These are phyloP conservation scores for Dactylellina cionopaga DNA, from an alignment of 2,329 filamentous ascomycete species.

Conservation along the genomic window DNA sequence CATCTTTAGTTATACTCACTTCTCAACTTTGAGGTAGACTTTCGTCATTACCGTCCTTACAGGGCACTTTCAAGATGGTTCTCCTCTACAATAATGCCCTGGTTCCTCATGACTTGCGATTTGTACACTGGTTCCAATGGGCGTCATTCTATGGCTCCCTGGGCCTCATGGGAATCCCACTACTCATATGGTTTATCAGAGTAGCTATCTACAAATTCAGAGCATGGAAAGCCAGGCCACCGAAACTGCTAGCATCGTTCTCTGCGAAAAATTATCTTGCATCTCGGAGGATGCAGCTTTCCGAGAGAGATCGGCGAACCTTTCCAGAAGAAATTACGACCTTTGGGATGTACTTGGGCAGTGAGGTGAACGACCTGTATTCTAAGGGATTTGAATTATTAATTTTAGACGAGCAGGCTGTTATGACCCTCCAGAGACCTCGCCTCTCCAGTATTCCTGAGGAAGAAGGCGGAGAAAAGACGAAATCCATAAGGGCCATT, in stretches of 20 bases:
- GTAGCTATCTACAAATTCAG: constrained; percentile 38
- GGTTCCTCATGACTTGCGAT: constrained; percentile 34
- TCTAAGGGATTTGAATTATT: constrained; percentile 43
- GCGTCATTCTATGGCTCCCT: constrained; percentile 45
- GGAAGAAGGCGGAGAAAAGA: constrained; percentile 2
- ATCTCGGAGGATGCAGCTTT: constrained; percentile 20
- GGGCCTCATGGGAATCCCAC: constrained; percentile 36
- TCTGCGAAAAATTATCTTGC: constrained; percentile 35
- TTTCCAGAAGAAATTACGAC: constrained; percentile 37
- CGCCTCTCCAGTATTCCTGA: constrained; percentile 45
- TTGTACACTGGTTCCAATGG: constrained; percentile 40
- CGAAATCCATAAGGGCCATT: constrained; percentile 29
- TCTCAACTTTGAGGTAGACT: constrained; percentile 5
- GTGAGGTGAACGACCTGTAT: constrained; percentile 30
- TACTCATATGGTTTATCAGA: constrained; percentile 42
- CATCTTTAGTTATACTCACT: constrained; percentile 16
- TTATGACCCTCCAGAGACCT: constrained; percentile 36
- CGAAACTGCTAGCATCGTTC: constrained; percentile 23
- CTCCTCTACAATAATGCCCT: constrained; percentile 43
- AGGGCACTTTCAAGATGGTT: constrained; percentile 41
- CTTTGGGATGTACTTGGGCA: constrained; percentile 36
- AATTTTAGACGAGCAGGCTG: constrained; percentile 40
- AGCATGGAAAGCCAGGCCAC: constrained; percentile 39
- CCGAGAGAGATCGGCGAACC: neutral
- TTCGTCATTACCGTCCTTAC: constrained; percentile 19